Evolutionary conservation across 805 yeast genomes (phyloP), one percentile per base, ranked within the genome.

Genomic region (Candida sakaeoensis): DNA sequence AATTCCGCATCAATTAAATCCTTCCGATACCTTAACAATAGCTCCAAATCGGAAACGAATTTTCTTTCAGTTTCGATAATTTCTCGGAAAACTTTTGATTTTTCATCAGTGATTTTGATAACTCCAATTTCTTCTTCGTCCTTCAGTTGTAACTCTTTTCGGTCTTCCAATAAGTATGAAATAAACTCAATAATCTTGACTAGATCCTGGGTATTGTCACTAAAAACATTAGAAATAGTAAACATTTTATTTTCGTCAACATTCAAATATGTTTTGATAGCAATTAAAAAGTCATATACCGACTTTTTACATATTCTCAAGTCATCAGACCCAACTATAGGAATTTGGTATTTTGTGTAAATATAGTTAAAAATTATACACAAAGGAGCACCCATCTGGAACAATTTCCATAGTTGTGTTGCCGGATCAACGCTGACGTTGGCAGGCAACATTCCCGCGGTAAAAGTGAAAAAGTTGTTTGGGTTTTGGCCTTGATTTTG

Each of bases 371-470:
- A 87, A 6, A 91, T 66, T 30, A 87, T 75, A 60, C 98, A 90
- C 30, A 93, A 68, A 3, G 98, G 95, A 2, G 95, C 82, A 8
- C 98, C 99, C 53, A 85, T 88, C 53, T 91, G 95, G 53, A 93
- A 81, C 24, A 93, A 66, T 49, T 87, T 82, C 79, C 96, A 85
- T 31, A 93, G 58, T 46, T 88, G 90, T 2, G 96, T 88, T 2
- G 86, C 97, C 3, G 98, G 97, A 58, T 93, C 99, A 54, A 86
- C 84, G 47, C 76, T 75, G 44, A 76, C 72, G 47, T 75, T 79
- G 4, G 85, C 85, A 3, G 91, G 95, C 32, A 82, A 69, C 12
- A 83, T 80, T 21, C 95, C 95, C 44, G 84, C 85, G 35, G 84
- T 78, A 61, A 79, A 85, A 5, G 88, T 85, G 52, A 65, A 67